These are phyloP conservation scores for Lodderomyces beijingensis DNA, from an alignment of 1,139 yeast species.

Conservation along the genomic window DNA sequence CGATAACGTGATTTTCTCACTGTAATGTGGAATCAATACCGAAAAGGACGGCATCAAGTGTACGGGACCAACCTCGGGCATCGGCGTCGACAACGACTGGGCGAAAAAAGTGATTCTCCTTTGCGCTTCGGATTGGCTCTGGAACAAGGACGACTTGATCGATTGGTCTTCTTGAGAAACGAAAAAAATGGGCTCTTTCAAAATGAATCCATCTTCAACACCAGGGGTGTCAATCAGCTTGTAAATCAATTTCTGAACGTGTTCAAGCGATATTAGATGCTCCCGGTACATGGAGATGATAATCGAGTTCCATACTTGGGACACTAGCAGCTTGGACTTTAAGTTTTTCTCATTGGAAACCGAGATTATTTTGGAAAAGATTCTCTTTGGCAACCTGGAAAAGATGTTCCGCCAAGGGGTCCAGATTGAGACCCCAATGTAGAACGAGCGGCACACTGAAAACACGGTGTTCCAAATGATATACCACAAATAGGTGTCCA, in stretches of 20 bases:
- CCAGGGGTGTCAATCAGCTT: constrained; percentile 28
- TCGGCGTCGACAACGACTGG: constrained; percentile 50
- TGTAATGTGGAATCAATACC: constrained; percentile 49
- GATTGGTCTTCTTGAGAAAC: constrained; percentile 50
- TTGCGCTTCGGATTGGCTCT: constrained; percentile 42
- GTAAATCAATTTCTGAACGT: constrained; percentile 44
- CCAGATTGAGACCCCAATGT: constrained; percentile 52
- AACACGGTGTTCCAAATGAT: constrained; percentile 50
- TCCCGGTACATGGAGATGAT: constrained; percentile 56
- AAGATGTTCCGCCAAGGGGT: constrained; percentile 57
- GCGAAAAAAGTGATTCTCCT: constrained; percentile 53
- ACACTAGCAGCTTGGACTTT: constrained; percentile 35
- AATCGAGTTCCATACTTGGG: constrained; percentile 52
- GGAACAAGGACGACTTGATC: constrained; percentile 28
- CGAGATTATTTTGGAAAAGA: constrained; percentile 40
- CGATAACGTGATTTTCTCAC: constrained; percentile 46
- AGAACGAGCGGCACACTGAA: constrained; percentile 45
- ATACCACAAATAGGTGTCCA: constrained; percentile 55
- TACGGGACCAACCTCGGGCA: constrained; percentile 43
- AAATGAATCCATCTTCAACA: constrained; percentile 20
- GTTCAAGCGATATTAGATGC: constrained; percentile 47
- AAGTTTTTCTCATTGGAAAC: constrained; percentile 23
- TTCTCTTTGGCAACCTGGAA: constrained; percentile 48
- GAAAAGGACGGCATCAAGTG: constrained; percentile 48
- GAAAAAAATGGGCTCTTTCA: constrained; percentile 47